Evolutionary conservation across 2,329 filamentous ascomycete species (phyloP).

Genomic region (Leptographium procerum): DNA sequence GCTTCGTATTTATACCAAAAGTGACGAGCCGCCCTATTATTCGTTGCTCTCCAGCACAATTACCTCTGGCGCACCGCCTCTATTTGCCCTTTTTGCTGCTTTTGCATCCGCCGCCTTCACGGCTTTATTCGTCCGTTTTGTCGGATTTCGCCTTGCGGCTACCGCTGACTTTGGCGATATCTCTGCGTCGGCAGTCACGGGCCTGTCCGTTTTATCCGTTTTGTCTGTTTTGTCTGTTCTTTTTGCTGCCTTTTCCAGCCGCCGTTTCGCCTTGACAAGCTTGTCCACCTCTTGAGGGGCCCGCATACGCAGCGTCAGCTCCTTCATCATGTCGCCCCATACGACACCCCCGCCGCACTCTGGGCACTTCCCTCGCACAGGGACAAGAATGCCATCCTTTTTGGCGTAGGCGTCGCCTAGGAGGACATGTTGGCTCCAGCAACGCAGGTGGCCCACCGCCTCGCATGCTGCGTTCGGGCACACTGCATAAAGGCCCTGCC

Average conservation of each 20-base stretch:
- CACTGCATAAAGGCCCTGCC: constrained; percentile 42
- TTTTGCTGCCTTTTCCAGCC: constrained; percentile 1
- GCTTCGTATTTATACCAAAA: background rate
- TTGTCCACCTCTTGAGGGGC: constrained; percentile 60
- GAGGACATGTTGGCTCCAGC: constrained; percentile 45
- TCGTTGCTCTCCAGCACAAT: background rate
- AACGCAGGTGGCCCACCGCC: constrained; percentile 47
- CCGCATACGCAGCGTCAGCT: constrained; percentile 62
- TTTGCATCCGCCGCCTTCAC: background rate
- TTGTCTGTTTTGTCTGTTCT: background rate
- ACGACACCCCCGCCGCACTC: constrained; percentile 48
- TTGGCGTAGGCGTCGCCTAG: constrained; percentile 18
- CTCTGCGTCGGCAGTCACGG: background rate
- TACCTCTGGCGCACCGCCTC: background rate
- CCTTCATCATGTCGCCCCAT: constrained; percentile 75
- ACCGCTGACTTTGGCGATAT: background rate
- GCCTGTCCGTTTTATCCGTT: background rate
- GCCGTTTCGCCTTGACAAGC: constrained; percentile 41
- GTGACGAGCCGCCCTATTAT: too few relatives aligned
- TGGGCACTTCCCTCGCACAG: constrained; percentile 59
- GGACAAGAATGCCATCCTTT: constrained; percentile 41
- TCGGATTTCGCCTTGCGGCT: background rate
- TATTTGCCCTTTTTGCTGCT: background rate
- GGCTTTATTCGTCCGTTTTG: background rate
- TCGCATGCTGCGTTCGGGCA: constrained; percentile 44